These are phyloP conservation scores for Ottelia alismoides DNA, from an alignment of 106 monocot genomes.

Conservation along the genomic window DNA sequence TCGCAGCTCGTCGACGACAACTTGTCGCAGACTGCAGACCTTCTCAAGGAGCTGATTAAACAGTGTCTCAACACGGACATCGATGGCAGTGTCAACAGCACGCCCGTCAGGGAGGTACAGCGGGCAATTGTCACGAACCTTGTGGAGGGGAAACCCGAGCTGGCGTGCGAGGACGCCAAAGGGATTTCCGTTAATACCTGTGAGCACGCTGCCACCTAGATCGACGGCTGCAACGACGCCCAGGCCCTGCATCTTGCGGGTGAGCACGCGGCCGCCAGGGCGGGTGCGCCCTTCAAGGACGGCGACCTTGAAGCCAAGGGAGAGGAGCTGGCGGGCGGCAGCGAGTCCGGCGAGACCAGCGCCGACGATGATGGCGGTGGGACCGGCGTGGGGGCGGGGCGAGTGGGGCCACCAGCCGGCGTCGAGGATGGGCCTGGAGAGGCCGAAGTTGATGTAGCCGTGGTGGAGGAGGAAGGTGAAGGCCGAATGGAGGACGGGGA, in stretches of 20 bases:
- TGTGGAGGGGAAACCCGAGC: constrained; percentile 82
- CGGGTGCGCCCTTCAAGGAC: constrained; percentile 74
- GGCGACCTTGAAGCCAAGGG: constrained; percentile 59
- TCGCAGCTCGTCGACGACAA: constrained; percentile 44
- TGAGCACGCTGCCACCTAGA: constrained; percentile 90
- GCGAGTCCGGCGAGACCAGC: constrained; percentile 79
- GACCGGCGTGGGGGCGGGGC: constrained; percentile 4
- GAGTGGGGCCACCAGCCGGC: constrained; percentile 7
- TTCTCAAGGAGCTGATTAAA: constrained; percentile 93
- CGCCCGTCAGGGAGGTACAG: constrained; percentile 71
- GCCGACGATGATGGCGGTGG: constrained; percentile 50
- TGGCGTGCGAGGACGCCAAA: constrained; percentile 79
- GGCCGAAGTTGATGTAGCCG: constrained; percentile 79
- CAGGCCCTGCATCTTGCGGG: constrained; percentile 38
- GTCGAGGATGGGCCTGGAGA: constrained; percentile 30
- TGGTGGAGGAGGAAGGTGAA: constrained; percentile 58
- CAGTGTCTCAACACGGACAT: constrained; percentile 47
- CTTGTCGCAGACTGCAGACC: constrained; percentile 71
- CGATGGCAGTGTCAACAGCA: constrained; percentile 55
- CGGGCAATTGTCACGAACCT: constrained; percentile 89
- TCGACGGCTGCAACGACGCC: constrained; percentile 58
- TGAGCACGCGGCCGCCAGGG: constrained; percentile 79
- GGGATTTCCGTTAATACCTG: constrained; percentile 93
- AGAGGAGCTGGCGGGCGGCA: constrained; percentile 66
- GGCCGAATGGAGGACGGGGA: constrained; percentile 35